Evolutionary conservation across 371 early-diverging fungal species (phyloP).

Genomic region (Rhizopus stolonifer): DNA sequence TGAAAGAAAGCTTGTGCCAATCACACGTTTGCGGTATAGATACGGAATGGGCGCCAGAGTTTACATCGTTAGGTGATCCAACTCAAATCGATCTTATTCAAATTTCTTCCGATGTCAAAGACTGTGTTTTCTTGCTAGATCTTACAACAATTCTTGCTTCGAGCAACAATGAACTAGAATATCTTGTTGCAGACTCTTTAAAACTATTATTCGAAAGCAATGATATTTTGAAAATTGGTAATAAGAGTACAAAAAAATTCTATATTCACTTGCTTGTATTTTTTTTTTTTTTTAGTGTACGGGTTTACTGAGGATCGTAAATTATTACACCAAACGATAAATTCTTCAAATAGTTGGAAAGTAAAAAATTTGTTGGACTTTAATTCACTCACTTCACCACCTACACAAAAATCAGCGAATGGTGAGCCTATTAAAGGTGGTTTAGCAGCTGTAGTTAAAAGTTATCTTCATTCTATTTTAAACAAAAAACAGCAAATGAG

Average conservation of each 20-base stretch:
- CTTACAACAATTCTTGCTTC: constrained; percentile 29
- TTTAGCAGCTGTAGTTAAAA: constrained; percentile 31
- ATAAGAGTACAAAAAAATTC: too few species aligned
- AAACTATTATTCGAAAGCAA: constrained; percentile 27
- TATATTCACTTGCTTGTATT: too few species aligned
- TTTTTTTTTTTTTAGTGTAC: too few species aligned
- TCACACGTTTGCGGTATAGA: constrained; percentile 36
- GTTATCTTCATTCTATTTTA: constrained; percentile 27
- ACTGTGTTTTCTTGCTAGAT: constrained; percentile 38
- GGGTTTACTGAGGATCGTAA: constrained; percentile 45
- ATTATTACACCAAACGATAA: constrained; percentile 28
- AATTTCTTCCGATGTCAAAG: constrained; percentile 36
- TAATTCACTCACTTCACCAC: constrained; percentile 12
- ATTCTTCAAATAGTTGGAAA: constrained; percentile 28
- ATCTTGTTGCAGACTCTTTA: constrained; percentile 22
- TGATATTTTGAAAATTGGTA: constrained; percentile 36
- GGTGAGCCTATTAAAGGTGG: constrained; percentile 25
- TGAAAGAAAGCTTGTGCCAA: constrained; percentile 21
- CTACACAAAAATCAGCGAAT: not conserved
- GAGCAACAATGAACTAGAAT: constrained; percentile 11
- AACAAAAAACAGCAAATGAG: constrained; percentile 50
- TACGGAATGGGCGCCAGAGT: constrained; percentile 49
- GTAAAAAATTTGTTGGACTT: constrained; percentile 30
- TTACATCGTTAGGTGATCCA: constrained; percentile 23
- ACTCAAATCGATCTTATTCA: constrained; percentile 42